Percentiles rank a stretch among this genome's conserved stretches.
Evolutionary conservation across 169 alveolate species (phyloP).

Genomic region (Eimeria falciformis): DNA sequence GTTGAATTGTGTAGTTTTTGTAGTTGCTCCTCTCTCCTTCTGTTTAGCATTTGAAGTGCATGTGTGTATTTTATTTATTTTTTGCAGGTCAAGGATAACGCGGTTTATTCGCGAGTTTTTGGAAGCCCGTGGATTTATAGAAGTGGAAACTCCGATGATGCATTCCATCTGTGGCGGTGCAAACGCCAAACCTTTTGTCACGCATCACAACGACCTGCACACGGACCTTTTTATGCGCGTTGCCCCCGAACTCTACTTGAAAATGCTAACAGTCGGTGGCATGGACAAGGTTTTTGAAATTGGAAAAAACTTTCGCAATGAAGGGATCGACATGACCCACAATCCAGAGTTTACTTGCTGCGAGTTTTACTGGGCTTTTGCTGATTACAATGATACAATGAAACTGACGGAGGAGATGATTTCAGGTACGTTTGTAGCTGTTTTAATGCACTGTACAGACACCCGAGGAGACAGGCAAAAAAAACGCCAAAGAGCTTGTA

Average conservation of each 20-base stretch:
- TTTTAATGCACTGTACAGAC: no score
- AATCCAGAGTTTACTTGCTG: conserved; percentile 99
- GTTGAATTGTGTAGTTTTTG: background rate
- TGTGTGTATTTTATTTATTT: background rate
- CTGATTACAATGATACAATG: conserved; percentile 98
- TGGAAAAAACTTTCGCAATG: conserved; percentile 99
- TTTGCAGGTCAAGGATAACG: conserved; percentile 87
- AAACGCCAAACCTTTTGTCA: conserved; percentile 98
- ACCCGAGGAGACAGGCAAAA: no score
- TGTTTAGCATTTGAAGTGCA: no score
- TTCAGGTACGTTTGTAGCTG: conserved; percentile 80
- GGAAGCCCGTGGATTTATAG: conserved; percentile 95
- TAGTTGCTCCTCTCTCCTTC: background rate
- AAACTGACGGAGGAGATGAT: conserved; percentile 97
- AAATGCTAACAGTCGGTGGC: conserved; percentile 97
- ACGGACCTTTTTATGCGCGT: conserved; percentile 97
- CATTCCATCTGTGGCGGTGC: conserved; percentile 98
- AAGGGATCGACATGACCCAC: conserved; percentile 98
- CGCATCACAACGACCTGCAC: conserved; percentile 98
- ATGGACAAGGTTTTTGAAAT: conserved; percentile 98
- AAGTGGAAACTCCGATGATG: conserved; percentile 99
- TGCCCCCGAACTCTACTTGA: conserved; percentile 99
- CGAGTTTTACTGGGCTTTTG: conserved; percentile 98
- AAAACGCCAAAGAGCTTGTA: no score
- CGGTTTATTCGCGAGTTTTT: conserved; percentile 90